Percentiles rank a stretch among this genome's conserved stretches.
Evolutionary conservation across 2,329 filamentous ascomycete genomes (phyloP).

Genomic region (Alternaria ethzedia): DNA sequence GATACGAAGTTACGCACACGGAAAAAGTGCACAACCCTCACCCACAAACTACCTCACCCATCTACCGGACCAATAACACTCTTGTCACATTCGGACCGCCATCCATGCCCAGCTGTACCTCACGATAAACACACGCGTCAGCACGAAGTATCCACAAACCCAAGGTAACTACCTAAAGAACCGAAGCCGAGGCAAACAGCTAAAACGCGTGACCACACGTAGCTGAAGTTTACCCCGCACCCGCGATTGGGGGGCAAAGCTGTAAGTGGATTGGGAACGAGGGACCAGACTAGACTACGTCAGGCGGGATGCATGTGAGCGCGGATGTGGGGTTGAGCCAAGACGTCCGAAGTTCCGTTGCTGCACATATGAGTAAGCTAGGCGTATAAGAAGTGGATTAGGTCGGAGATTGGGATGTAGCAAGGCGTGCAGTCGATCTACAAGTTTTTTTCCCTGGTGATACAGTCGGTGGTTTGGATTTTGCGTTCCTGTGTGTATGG

Average conservation of each 20-base stretch:
- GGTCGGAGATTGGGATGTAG: background rate
- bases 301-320: background rate
- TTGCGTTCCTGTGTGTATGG: background rate
- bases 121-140: background rate
- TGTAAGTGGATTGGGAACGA: background rate
- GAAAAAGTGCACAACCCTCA: background rate
- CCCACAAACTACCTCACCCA: background rate
- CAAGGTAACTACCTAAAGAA: background rate
- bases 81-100: background rate
- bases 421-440: background rate
- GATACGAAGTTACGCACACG: background rate
- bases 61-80: background rate
- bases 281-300: background rate
- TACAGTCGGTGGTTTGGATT: background rate
- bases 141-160: background rate
- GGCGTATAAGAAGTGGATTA: background rate
- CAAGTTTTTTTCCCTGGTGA: background rate
- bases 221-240: conserved; percentile 7
- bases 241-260: conserved; percentile 5
- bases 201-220: background rate
- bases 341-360: background rate
- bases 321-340: background rate
- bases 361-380: background rate
- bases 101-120: background rate
- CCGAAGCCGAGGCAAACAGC: background rate